Conservation (phyloP, 139 green algal species). For the Tetraselmis striata region DNA sequence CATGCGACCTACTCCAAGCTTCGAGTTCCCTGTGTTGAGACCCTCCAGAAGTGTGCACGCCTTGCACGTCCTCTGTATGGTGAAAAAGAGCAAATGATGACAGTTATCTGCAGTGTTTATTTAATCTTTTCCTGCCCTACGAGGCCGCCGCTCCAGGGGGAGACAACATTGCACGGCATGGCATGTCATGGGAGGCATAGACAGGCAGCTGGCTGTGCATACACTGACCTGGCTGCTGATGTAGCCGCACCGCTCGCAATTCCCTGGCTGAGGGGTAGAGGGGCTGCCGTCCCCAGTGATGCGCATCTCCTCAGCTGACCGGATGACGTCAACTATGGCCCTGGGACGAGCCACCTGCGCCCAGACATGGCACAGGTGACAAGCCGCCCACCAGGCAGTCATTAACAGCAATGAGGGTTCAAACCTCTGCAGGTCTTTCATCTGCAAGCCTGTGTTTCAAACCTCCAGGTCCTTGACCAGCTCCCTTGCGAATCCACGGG, state of each 20-base stretch:
- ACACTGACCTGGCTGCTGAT: constrained; percentile 64
- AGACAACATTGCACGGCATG: too few species aligned
- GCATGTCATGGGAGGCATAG: too few species aligned
- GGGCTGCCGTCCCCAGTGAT: constrained; percentile 14
- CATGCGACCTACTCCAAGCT: neutral
- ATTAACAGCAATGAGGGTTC: too few species aligned
- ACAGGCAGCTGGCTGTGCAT: too few species aligned
- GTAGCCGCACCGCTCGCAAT: constrained; percentile 75
- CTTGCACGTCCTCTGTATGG: constrained; percentile 64
- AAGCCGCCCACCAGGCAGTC: too few species aligned
- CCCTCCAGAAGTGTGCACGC: constrained; percentile 82
- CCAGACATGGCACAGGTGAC: neutral
- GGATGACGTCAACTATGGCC: constrained; percentile 82
- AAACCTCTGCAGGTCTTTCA: too few species aligned
- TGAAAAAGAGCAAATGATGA: neutral
- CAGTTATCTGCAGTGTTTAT: neutral
- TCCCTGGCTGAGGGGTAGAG: constrained; percentile 27
- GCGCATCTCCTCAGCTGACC: constrained; percentile 66
- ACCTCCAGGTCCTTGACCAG: constrained; percentile 95
- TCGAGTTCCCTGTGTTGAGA: constrained; percentile 57
- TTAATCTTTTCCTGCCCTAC: neutral
- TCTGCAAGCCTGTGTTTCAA: too few species aligned
- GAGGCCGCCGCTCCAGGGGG: too few species aligned
- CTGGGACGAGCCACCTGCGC: constrained; percentile 59
- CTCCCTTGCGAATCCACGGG: constrained; percentile 82